Percentiles rank a stretch among this genome's conserved stretches.
Conservation (phyloP, 768 basidiomycete species). For the Hirschioporus abietinus region DNA sequence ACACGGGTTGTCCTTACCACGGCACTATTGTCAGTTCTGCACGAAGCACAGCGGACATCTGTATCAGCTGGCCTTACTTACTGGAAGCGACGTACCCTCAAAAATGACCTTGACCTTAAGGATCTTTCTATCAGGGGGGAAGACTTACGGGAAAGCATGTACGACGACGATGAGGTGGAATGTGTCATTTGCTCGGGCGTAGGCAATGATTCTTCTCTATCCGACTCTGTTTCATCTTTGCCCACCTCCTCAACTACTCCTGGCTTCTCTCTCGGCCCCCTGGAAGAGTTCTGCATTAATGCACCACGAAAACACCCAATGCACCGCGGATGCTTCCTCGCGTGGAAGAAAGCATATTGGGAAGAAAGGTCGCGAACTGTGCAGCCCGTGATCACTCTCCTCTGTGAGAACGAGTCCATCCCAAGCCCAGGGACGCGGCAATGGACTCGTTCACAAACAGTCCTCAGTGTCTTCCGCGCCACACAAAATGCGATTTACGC, state of each 20-base stretch:
- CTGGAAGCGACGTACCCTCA: conserved; percentile 7
- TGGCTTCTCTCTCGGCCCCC: conserved; percentile 13
- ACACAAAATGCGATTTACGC: conserved; percentile 7
- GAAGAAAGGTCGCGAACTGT: background rate
- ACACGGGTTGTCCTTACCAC: conserved; percentile 10
- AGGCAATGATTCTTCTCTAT: conserved; percentile 13
- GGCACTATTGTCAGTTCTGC: conserved; percentile 10
- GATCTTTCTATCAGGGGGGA: conserved; percentile 8
- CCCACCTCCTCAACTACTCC: conserved; percentile 11
- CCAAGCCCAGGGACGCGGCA: conserved; percentile 5
- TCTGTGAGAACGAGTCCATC: conserved; percentile 5
- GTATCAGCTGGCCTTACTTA: conserved; percentile 7
- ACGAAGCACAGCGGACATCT: conserved; percentile 14
- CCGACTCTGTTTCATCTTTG: conserved; percentile 13
- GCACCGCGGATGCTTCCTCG: conserved; percentile 19
- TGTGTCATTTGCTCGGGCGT: conserved; percentile 21
- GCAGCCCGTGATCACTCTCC: conserved; percentile 4
- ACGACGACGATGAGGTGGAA: conserved; percentile 16
- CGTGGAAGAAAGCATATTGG: conserved; percentile 19
- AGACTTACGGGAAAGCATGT: background rate
- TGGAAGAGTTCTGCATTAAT: conserved; percentile 19
- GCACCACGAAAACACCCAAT: conserved; percentile 20
- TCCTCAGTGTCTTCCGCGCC: conserved; percentile 10
- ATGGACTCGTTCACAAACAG: conserved; percentile 10
- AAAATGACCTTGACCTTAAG: conserved; percentile 8